Base-by-base conservation (phyloP, 2,329 filamentous ascomycete species). In the Aspergillus texensis region DNA sequence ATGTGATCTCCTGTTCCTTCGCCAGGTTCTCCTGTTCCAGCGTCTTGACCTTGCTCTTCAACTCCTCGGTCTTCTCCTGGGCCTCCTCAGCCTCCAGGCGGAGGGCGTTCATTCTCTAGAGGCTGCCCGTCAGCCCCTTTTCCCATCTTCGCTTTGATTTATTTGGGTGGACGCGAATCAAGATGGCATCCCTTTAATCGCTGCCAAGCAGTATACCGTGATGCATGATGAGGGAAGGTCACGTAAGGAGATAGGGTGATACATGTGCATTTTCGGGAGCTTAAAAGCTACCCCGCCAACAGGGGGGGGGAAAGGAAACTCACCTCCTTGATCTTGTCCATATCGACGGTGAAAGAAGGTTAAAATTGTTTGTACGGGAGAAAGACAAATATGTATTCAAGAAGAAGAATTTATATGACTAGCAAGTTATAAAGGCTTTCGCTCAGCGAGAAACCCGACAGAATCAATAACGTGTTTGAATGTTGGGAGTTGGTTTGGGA, bases 1-100 rank as follows among this genome's bases (percentile, higher is more conserved):
- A 98, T 71, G 92, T 96, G 81, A 98, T 96, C 81, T 98, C 94
- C 83, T 98, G 94, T 85, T 98, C 95, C 86, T 98, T 98, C 78
- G 91, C 86, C 67, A 97, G 86, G 81, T 93, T 97, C 84, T 98
- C 94, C 82, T 97, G 91, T 84, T 99, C 94, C 68, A 98, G 87
- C 60, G 83, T 80, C 87, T 97, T 98, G 83, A 97, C 87, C 83
- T 92, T 94, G 74, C 81, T 71, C 83, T 95, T 89, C 71, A 96
- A 88, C 83, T 98, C 94, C 78, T 97, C 92, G 69, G 90, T 90
- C 84, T 94, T 91, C 78, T 85, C 82, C 69, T 88, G 83, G 69
- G 92, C 89, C 79, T 95, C 91, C 77, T 98, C 95, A 76, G 93
- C 91, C 87, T 98, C 93, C 82, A 94, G 83, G 79, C 94, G 94